Evolutionary conservation across 106 monocot species (phyloP), one percentile per base, ranked within the genome.

Genomic region (Platanthera guangdongensis): DNA sequence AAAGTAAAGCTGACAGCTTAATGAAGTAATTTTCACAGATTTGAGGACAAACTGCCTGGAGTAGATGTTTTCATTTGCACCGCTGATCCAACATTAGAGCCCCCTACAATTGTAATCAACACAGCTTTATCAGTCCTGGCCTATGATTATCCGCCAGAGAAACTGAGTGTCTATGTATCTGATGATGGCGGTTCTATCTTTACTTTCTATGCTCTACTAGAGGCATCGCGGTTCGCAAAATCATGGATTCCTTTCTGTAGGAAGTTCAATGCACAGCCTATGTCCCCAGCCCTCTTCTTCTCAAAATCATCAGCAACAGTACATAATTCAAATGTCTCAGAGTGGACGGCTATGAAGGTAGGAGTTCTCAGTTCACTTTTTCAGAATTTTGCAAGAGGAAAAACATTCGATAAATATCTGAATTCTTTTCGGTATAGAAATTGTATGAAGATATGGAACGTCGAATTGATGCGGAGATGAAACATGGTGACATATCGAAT

Each of bases 21-120:
- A 53, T 53, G 52, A 53, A 10, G 12, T 39, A 49, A n/a, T 12
- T 62, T 16, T 74, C 55, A 1, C 82, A 88, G 84, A 73, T 80
- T 57, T 51, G 74, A 81, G 48, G 79, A 87, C 13, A 79, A 84
- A 50, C 53, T 95, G 63, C 91, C 91, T 2, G 46, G 78, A 0
- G 88, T 91, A 8, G 94, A 94, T 32, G 51, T 89, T 8, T 94
- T 89, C 71, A 85, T 94, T 8, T 94, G 90, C 79, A 94, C 94
- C 5, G 94, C 94, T 8, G 87, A 94, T 59, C 88, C 90, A 9
- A 79, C 14, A 7, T 74, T 91, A 22, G 94, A 94, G 70, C 94
- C 94, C 4, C 94, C 91, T 51, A 79, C 60, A 11, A 74, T 94
- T 78, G 94, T 91, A 15, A 82, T 89, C 48, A 84, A 78, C 82